Conservation (phyloP, 345 rosid species). For the Zanthoxylum bungeanum region DNA sequence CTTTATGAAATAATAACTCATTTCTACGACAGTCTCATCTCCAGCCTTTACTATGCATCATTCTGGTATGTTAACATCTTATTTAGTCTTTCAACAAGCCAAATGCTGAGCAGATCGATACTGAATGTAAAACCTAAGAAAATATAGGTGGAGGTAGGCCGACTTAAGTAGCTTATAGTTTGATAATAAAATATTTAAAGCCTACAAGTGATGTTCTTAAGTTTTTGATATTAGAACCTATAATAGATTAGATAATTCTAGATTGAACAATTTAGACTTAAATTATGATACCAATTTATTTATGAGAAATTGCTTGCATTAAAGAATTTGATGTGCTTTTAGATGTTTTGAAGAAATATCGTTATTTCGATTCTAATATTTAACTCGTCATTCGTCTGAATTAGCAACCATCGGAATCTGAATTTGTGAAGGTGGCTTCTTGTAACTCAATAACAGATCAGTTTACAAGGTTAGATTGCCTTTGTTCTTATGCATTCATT, state of each 20-base stretch:
- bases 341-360: too few relatives aligned
- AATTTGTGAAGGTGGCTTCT: conserved; percentile 72
- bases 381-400: too few relatives aligned
- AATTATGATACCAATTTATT: too few relatives aligned
- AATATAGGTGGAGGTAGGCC: background rate
- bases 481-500: background rate
- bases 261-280: too few relatives aligned
- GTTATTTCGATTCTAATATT: too few relatives aligned
- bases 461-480: conserved; percentile 51
- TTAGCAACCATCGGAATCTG: conserved; percentile 62
- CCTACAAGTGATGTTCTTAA: background rate
- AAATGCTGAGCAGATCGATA: background rate
- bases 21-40: background rate
- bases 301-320: background rate
- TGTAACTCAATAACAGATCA: conserved; percentile 68
- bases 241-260: background rate
- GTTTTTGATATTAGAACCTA: background rate
- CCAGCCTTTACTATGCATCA: background rate
- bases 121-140: background rate
- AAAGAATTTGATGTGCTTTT: too few relatives aligned
- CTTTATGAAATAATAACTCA: background rate
- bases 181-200: background rate
- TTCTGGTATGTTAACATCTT: background rate
- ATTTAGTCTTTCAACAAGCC: background rate
- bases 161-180: background rate